These are phyloP conservation scores for Chlorophyllum brunneum DNA, from an alignment of 768 basidiomycete genomes.

Conservation along the genomic window DNA sequence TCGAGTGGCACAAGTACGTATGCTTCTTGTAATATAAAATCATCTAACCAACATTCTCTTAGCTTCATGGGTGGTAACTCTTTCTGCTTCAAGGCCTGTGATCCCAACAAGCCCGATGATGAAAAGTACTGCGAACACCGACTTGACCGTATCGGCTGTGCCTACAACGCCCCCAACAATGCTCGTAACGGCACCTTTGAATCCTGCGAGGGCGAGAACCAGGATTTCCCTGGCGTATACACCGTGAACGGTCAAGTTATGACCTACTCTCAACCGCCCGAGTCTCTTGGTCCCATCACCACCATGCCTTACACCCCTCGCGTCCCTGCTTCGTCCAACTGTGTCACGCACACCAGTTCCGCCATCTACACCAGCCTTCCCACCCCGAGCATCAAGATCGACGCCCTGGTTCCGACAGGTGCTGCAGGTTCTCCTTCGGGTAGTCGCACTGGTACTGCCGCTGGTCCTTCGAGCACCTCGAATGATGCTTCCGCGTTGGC, in stretches of 20 bases:
- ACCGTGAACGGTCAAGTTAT: constrained; percentile 32
- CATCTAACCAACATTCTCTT: constrained; percentile 5
- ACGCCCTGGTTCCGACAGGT: not conserved
- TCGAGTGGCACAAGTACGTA: constrained; percentile 68
- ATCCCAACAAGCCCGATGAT: constrained; percentile 34
- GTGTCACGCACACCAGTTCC: constrained; percentile 25
- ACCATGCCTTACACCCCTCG: constrained; percentile 38
- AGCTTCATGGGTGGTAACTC: constrained; percentile 7
- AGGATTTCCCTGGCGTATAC: constrained; percentile 54
- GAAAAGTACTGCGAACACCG: constrained; percentile 63
- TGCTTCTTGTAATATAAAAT: not conserved
- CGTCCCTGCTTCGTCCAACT: constrained; percentile 37
- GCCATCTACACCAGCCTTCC: constrained; percentile 24
- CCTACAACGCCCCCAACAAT: constrained; percentile 64
- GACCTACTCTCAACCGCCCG: constrained; percentile 44
- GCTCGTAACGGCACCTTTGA: constrained; percentile 58
- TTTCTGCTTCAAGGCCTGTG: constrained; percentile 18
- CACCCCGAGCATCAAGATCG: constrained; percentile 7
- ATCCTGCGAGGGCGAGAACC: constrained; percentile 58
- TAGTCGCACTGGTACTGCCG: constrained; percentile 14
- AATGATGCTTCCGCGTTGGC: constrained; percentile 14
- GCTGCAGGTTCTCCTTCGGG: constrained; percentile 2
- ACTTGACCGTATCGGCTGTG: constrained; percentile 70
- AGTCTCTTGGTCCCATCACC: constrained; percentile 36
- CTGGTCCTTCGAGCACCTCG: constrained; percentile 9